A percentile compares a stretch with the other conserved stretches of the same genome.
These are phyloP conservation scores for Colletotrichum endophyticum DNA, from an alignment of 2,329 filamentous ascomycete genomes.

Conservation along the genomic window DNA sequence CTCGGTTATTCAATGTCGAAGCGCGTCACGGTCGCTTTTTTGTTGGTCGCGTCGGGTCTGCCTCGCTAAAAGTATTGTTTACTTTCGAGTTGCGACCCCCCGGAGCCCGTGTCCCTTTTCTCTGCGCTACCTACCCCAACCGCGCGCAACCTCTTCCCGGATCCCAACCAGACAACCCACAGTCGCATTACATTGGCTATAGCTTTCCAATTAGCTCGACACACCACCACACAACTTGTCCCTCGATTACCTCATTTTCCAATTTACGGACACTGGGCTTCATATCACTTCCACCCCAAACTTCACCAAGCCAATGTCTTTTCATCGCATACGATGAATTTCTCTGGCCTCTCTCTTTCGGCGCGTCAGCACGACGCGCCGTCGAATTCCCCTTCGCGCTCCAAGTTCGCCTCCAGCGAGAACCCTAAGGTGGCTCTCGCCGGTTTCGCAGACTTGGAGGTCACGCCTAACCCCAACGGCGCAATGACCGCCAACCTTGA, in stretches of 20 bases:
- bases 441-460: neutral
- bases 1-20: neutral
- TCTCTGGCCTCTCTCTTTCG: neutral
- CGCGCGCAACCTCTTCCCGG: neutral
- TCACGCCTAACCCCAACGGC: neutral
- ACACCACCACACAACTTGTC: neutral
- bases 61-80: neutral
- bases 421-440: neutral
- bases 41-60: neutral
- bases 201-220: neutral
- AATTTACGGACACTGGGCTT: neutral
- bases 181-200: neutral
- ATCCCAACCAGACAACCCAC: neutral
- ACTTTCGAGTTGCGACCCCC: neutral
- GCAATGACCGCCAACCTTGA: neutral
- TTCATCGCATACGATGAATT: neutral
- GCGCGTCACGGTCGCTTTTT: neutral
- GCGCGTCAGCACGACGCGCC: neutral
- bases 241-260: neutral
- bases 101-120: neutral
- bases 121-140: neutral
- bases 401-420: neutral
- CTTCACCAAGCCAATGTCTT: neutral
- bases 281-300: neutral
- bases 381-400: neutral